Conservation (phyloP, 208 protist species). For the Trypanosoma congolense region DNA sequence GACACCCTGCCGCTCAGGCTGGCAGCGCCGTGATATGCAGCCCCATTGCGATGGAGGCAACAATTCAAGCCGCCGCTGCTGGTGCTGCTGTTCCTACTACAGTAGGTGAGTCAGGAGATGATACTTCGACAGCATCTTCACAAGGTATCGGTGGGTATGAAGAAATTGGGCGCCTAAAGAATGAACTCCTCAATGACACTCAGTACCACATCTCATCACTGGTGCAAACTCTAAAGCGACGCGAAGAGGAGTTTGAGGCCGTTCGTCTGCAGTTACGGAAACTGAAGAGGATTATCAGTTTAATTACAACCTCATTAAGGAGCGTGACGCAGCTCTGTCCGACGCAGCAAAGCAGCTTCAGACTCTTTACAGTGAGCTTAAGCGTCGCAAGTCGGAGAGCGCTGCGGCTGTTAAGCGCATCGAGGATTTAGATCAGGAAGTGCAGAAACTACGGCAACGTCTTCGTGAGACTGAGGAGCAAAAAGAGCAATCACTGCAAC, state of each 20-base stretch:
- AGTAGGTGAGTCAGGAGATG: not conserved
- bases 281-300: constrained; percentile 89
- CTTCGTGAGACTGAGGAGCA: constrained; percentile 58
- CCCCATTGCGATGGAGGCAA: constrained; percentile 14
- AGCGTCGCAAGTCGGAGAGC: constrained; percentile 42
- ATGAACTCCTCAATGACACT: constrained; percentile 72
- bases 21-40: constrained; percentile 19
- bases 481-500: constrained; percentile 35
- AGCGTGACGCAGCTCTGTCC: constrained; percentile 81
- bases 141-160: constrained; percentile 45
- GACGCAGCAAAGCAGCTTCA: constrained; percentile 77
- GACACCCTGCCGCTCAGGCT: not conserved
- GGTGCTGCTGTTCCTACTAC: not conserved
- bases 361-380: constrained; percentile 68
- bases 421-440: constrained; percentile 37
- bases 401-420: constrained; percentile 30
- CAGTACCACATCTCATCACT: constrained; percentile 68
- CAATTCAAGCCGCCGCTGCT: not conserved
- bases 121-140: constrained; percentile 10
- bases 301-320: constrained; percentile 83
- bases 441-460: constrained; percentile 31
- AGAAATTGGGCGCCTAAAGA: constrained; percentile 81
- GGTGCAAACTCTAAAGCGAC: constrained; percentile 45
- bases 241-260: constrained; percentile 59
- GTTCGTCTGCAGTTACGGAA: constrained; percentile 52